phyloP scores from a whole-genome alignment of 345 rosid species.

The Salix dunnii region DNA sequence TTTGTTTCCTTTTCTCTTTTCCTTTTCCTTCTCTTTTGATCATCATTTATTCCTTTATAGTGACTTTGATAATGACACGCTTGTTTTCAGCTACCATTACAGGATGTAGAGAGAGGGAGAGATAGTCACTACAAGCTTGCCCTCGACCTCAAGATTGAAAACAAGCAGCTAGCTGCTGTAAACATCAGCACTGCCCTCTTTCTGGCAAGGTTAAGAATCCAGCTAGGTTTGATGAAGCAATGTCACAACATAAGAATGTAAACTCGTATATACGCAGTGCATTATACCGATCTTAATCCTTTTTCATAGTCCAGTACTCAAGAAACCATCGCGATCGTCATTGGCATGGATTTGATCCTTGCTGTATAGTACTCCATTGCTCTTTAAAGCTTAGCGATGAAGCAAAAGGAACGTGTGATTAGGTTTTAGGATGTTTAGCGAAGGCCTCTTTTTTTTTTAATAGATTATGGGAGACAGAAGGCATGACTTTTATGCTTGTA shows the following conservation, averaged over 20 bases:
- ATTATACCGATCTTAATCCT: no score
- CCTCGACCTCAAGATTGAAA: background rate
- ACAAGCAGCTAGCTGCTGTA: background rate
- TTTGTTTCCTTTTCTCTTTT: background rate
- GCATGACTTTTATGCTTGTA: background rate
- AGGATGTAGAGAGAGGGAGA: background rate
- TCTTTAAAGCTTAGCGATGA: no score
- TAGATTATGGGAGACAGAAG: background rate
- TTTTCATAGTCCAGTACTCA: no score
- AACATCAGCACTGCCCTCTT: background rate
- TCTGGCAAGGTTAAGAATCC: background rate
- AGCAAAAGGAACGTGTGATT: background rate
- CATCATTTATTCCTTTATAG: conserved; percentile 1
- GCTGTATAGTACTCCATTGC: no score
- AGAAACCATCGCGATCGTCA: no score
- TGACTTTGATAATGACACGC: background rate
- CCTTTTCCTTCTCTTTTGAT: background rate
- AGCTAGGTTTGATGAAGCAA: background rate
- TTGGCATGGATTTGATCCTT: no score
- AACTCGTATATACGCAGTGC: background rate
- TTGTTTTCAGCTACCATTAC: background rate
- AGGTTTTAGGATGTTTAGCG: background rate
- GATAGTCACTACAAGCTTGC: background rate
- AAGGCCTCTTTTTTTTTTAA: background rate
- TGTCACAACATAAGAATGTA: background rate